Evolutionary conservation across 2,329 filamentous ascomycete species (phyloP), one percentile per base, ranked within the genome.

Genomic region (Verticillium klebahnii): DNA sequence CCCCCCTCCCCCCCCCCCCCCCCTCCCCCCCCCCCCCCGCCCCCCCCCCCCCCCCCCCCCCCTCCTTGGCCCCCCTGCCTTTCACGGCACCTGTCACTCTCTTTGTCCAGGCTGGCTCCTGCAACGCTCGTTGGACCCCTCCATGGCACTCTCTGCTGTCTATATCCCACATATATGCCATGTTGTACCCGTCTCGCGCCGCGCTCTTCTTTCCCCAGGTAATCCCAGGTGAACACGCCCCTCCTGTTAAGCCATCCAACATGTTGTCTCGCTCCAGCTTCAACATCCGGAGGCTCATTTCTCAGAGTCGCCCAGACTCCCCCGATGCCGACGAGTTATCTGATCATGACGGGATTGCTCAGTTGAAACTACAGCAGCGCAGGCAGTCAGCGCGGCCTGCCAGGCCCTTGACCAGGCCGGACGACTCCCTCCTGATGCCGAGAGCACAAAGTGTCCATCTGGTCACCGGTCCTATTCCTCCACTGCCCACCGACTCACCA

Each of bases 271-370:
- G 73, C 65, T 72, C 76, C 56, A 71, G 70, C 64, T 76, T 80
- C 69, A 78, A 70, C 68, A 79, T 81, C 66, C 76, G 78, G 63
- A 75, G 74, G 69, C 70, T 81, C 32, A 75, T 80, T 63, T 72
- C 73, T 37, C 72, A 74, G 59, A 67, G 73, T 60, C 67, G 70
- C 60, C 66, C 63, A 56, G 68, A 60, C 23, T 59, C 61, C 6
- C 31, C 56, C 15, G 62, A 60, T 17, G 37, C 56, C 25, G 64
- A 45, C 34, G 63, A 62, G 57, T 61, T 56, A 14, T 17, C 29
- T 3, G 40, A 52, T 54, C 61, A 65, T 32, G 64, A 67, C 56
- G 63, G 68, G 36, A 32, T 63, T 23, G 57, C 61, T 56, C 62
- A 66, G 39, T 61, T 62, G 52, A 64, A 67, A 39, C 52, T 57